These are phyloP conservation scores for Pyrus pyrifolia DNA, from an alignment of 306 rosid genomes.

Conservation along the genomic window DNA sequence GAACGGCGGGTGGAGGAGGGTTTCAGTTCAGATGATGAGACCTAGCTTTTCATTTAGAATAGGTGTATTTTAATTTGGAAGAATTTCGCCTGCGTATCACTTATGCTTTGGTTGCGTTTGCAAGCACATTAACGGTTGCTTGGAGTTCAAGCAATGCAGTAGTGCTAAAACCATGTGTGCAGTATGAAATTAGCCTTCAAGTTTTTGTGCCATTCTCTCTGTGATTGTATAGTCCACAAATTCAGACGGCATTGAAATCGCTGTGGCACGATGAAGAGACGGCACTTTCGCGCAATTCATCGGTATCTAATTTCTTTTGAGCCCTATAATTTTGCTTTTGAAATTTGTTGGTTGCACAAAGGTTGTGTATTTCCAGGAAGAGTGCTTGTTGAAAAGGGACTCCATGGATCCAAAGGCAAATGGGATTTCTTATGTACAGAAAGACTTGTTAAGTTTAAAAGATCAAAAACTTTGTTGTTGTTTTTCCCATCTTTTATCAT, in stretches of 20 bases:
- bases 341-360: not conserved
- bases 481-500: not conserved
- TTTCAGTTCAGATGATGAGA: conserved; percentile 64
- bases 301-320: not conserved
- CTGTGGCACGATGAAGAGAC: not conserved
- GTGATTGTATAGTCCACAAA: not conserved
- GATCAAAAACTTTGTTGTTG: not conserved
- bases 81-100: not conserved
- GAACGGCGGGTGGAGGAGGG: conserved; percentile 42
- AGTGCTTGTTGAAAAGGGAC: not conserved
- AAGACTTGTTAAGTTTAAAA: not conserved
- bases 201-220: not conserved
- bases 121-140: conserved; percentile 9
- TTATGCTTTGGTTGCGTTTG: not conserved
- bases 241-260: not conserved
- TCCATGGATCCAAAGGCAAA: not conserved
- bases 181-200: not conserved
- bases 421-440: not conserved
- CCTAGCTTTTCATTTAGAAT: conserved; percentile 17
- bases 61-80: conserved; percentile 1
- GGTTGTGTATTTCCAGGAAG: not conserved
- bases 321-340: not conserved
- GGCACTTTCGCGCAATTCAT: not conserved
- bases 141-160: not conserved
- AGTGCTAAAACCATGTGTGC: not conserved